phyloP scores from a whole-genome alignment of 176 grass and related monocot species.

The Rhynchospora breviuscula region DNA sequence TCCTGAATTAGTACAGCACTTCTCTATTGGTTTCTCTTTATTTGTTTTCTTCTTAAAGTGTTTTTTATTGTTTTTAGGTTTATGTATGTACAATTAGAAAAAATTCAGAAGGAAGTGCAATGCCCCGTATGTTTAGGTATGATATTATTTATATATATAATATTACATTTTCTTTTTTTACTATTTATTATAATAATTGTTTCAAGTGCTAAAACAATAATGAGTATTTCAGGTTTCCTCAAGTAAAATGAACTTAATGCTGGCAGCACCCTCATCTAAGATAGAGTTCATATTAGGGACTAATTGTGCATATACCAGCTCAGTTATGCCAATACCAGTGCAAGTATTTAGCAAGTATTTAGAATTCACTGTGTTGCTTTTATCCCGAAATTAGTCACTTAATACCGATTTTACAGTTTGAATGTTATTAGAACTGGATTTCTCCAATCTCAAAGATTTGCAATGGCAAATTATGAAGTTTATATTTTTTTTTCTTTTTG shows the following conservation, averaged over 20 bases:
- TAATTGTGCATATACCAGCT: no score
- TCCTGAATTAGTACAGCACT: background rate
- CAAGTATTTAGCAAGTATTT: background rate
- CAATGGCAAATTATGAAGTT: no score
- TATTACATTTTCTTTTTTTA: background rate
- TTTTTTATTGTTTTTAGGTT: background rate
- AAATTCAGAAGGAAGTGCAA: slow-evolving; percentile 14
- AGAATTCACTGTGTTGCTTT: background rate
- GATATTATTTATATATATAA: background rate
- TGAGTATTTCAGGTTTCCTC: background rate
- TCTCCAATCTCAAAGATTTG: no score
- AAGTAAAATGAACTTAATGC: background rate
- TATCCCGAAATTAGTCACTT: background rate
- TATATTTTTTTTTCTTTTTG: no score
- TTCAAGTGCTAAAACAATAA: background rate
- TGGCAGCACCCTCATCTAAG: background rate
- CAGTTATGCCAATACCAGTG: background rate
- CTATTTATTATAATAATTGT: background rate
- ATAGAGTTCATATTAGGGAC: background rate
- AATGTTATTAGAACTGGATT: background rate
- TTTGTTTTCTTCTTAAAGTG: no score
- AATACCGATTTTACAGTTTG: background rate
- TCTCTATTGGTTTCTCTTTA: background rate
- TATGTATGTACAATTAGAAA: slow-evolving; percentile 5
- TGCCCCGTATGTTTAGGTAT: slow-evolving; percentile 18